Conservation (phyloP, 2,329 filamentous ascomycete species). For the Xylariaceae sp. region DNA sequence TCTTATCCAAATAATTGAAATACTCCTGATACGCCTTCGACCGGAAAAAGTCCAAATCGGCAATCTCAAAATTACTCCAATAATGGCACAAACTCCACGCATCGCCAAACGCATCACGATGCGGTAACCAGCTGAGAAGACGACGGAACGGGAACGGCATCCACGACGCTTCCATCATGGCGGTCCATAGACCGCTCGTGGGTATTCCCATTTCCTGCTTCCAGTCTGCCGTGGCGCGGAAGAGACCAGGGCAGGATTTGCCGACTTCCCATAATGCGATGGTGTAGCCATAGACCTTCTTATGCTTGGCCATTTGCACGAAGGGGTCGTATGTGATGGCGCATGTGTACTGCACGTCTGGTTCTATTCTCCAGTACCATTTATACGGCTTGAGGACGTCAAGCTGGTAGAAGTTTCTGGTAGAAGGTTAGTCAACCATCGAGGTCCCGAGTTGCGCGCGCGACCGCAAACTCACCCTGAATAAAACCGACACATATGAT, state of each 20-base stretch:
- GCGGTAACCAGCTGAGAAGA: conserved; percentile 34
- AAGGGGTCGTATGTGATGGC: conserved; percentile 45
- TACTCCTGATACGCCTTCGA: conserved; percentile 37
- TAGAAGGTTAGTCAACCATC: conserved; percentile 6
- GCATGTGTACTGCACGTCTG: conserved; percentile 42
- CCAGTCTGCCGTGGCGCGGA: conserved; percentile 38
- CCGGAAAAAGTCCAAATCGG: conserved; percentile 42
- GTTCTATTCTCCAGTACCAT: conserved; percentile 45
- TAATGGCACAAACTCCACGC: conserved; percentile 43
- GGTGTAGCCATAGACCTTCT: conserved; percentile 42
- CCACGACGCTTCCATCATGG: conserved; percentile 38
- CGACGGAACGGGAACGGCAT: conserved; percentile 38
- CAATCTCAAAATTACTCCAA: conserved; percentile 47
- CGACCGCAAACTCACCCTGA: conserved; percentile 39
- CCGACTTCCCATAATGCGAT: conserved; percentile 41
- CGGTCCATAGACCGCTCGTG: conserved; percentile 37
- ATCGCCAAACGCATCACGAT: conserved; percentile 38
- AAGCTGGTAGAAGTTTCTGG: conserved; percentile 40
- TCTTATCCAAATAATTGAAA: conserved; percentile 38
- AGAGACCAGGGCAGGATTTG: conserved; percentile 39
- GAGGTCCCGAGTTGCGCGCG: no score
- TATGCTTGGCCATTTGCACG: conserved; percentile 40
- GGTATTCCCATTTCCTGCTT: conserved; percentile 35
- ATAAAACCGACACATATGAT: conserved; percentile 41
- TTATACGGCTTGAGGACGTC: conserved; percentile 39